A percentile compares a stretch with the other conserved stretches of the same genome.
These are phyloP conservation scores for Discostella stelligeroides DNA, from an alignment of 108 stramenopile species.

Conservation along the genomic window DNA sequence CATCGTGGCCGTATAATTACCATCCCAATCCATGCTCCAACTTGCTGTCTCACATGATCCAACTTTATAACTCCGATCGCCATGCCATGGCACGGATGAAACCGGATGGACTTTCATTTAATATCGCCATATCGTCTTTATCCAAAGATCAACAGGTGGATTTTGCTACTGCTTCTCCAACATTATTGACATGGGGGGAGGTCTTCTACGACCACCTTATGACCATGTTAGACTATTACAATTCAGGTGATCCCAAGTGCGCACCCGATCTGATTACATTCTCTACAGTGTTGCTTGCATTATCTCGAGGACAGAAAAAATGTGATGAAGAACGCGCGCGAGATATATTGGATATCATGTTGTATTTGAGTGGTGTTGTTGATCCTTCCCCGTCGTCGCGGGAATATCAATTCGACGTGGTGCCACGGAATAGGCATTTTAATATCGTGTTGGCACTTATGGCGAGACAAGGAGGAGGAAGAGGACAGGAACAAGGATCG, in stretches of 20 bases:
- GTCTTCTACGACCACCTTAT: constrained; percentile 29
- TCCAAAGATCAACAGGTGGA: constrained; percentile 12
- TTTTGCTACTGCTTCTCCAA: background rate
- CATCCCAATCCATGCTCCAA: constrained; percentile 36
- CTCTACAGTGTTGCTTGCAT: constrained; percentile 36
- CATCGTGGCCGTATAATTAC: constrained; percentile 13
- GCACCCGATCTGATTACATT: constrained; percentile 43
- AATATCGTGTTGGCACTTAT: constrained; percentile 38
- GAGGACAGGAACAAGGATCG: background rate
- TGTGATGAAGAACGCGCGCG: constrained; percentile 25
- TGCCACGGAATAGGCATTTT: constrained; percentile 37
- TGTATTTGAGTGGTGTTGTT: constrained; percentile 25
- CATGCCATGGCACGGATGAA: constrained; percentile 18
- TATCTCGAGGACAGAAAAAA: constrained; percentile 5
- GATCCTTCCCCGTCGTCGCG: too few relatives aligned
- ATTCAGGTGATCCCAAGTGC: constrained; percentile 10
- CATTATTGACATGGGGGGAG: background rate
- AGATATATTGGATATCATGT: constrained; percentile 39
- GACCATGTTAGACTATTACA: constrained; percentile 34
- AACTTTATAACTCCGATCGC: constrained; percentile 18
- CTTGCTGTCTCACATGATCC: constrained; percentile 33
- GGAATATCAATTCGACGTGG: constrained; percentile 23
- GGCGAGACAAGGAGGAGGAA: constrained; percentile 9
- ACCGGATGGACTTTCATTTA: constrained; percentile 38
- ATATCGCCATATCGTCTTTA: constrained; percentile 31